phyloP scores from a whole-genome alignment of 768 basidiomycete species.

The Hypholoma sublateritium region DNA sequence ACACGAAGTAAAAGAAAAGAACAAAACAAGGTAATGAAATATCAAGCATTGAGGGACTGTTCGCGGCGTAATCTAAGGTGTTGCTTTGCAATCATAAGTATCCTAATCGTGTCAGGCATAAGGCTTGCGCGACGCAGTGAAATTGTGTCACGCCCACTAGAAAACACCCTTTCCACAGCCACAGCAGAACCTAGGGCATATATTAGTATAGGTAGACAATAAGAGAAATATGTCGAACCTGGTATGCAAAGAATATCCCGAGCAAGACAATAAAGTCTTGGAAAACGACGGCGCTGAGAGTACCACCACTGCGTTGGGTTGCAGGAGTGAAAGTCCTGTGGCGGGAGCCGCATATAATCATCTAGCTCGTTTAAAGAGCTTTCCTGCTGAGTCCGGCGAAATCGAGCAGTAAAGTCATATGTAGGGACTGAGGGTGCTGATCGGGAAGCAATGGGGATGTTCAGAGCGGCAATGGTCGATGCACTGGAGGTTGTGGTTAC shows the following conservation, averaged over 20 bases:
- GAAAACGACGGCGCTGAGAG: conserved; percentile 14
- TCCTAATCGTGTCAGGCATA: conserved; percentile 24
- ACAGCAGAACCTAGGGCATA: conserved; percentile 26
- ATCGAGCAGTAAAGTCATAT: not conserved
- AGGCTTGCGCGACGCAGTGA: conserved; percentile 29
- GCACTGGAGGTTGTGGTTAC: not conserved
- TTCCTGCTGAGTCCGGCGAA: not conserved
- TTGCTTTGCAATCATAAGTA: conserved; percentile 26
- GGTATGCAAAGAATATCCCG: conserved; percentile 24
- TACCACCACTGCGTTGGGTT: conserved; percentile 27
- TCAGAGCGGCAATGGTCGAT: conserved; percentile 15
- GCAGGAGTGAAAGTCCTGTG: conserved; percentile 20
- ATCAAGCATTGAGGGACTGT: not conserved
- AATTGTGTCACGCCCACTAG: conserved; percentile 28
- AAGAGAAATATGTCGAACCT: conserved; percentile 13
- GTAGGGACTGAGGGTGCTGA: not conserved
- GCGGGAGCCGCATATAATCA: conserved; percentile 23
- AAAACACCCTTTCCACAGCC: conserved; percentile 31
- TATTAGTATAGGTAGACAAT: not conserved
- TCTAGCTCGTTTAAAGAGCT: conserved; percentile 17
- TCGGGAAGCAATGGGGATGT: not conserved
- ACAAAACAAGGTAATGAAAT: too few relatives aligned
- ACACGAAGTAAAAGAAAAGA: too few relatives aligned
- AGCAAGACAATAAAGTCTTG: conserved; percentile 23
- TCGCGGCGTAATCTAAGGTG: not conserved